Base-by-base conservation (phyloP, 805 yeast species). In the Brettanomyces anomalus region DNA sequence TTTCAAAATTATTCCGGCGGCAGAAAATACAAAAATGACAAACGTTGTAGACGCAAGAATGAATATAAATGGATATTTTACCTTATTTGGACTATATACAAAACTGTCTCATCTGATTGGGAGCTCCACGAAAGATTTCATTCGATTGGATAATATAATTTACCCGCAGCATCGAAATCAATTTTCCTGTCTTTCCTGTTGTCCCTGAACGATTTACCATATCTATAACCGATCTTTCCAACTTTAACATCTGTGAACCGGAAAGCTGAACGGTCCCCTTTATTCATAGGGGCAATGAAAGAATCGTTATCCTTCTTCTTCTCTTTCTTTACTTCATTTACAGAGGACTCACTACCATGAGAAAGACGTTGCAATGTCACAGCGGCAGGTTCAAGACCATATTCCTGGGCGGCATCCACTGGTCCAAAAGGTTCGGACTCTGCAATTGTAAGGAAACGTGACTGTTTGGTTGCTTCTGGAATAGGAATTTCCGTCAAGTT, bases 341-440 rank as follows among this genome's bases (percentile, higher is more conserved):
- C 62, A 5, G 73, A 67, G 39, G 72, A 76, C 44, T 73, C 79
- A 39, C 78, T 78, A 37, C 73, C 67, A 51, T 77, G 73, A 11
- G 85, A 71, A 48, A 89, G 71, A 60, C 76, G 77, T 53, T 79
- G 77, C 52, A 89, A 71, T 3, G 93, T 84, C 32, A 71, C 77
- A 39, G 78, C 75, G 24, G 97, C 97, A n/a, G 96, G 95, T 60
- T 85, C 89, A 49, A 90, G 71, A 36, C 74, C 88, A 49, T 86
- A 76, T 33, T 83, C 75, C 44, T 78, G 69, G 40, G 98, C 96
- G 13, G 98, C 97, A 58, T 93, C 97, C 5, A 88, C 73, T 4
- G 97, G 95, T 5, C 96, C 96, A 60, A 90, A 89, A 8, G 96
- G 95, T 66, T 88, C 95, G 21, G 88, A 80, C 65, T 90, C 98